Evolutionary conservation across 495 filamentous ascomycete species (phyloP).

Genomic region (Penicillium tannophilum): DNA sequence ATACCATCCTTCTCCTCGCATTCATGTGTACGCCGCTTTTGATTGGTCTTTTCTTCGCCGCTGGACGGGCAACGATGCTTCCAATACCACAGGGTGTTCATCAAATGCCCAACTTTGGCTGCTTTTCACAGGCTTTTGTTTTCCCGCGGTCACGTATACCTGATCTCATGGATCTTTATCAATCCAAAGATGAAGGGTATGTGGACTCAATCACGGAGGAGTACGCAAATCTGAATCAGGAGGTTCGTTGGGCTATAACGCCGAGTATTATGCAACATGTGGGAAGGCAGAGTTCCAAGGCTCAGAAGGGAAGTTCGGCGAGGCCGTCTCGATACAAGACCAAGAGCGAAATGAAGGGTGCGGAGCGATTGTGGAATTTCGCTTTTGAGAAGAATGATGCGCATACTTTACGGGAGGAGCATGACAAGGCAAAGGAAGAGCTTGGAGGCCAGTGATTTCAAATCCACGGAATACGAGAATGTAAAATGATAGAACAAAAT

Average conservation of each 20-base stretch:
- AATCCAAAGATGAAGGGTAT: conserved; percentile 13
- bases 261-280: conserved; percentile 55
- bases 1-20: conserved; percentile 15
- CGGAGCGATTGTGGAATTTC: conserved; percentile 6
- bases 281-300: conserved; percentile 36
- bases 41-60: conserved; percentile 36
- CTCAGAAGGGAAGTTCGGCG: neutral
- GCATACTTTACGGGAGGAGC: neutral
- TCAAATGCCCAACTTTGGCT: conserved; percentile 55
- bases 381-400: conserved; percentile 3
- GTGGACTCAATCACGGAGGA: conserved; percentile 48
- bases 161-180: conserved; percentile 1
- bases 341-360: neutral
- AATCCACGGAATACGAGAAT: too few relatives aligned
- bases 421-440: neutral
- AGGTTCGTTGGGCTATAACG: conserved; percentile 47
- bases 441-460: too few relatives aligned
- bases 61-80: conserved; percentile 38
- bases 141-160: neutral
- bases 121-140: conserved; percentile 31
- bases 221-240: conserved; percentile 37
- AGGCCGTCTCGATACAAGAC: neutral
- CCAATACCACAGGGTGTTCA: conserved; percentile 41
- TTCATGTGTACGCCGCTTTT: conserved; percentile 33
- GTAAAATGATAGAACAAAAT: too few relatives aligned